A percentile compares a stretch with the other conserved stretches of the same genome.
phyloP scores from a whole-genome alignment of 192 early-diverging fungal species.

The Gamsiella multidivaricata region DNA sequence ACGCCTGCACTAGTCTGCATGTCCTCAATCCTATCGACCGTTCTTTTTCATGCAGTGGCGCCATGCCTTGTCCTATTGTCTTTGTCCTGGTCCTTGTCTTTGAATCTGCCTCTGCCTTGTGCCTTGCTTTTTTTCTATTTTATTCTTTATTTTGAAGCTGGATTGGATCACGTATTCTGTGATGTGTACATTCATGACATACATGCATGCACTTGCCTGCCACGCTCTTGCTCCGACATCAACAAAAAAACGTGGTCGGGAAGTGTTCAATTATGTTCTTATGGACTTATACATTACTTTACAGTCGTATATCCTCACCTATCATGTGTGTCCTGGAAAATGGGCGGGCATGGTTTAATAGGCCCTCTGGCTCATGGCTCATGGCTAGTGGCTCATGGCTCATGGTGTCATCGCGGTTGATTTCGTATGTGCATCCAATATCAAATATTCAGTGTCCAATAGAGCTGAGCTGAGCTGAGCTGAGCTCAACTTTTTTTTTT shows the following conservation, averaged over 20 bases:
- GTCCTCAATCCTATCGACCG: no score
- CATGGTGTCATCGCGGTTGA: conserved; percentile 6
- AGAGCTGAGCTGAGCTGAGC: conserved; percentile 25
- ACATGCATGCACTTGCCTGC: neutral
- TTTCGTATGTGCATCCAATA: no score
- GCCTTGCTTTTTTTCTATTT: conserved; percentile 14
- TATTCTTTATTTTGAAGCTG: neutral
- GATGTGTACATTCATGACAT: no score
- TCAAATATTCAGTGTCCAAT: neutral
- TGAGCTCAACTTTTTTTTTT: neutral
- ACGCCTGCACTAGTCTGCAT: no score
- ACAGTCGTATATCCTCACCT: conserved; percentile 2
- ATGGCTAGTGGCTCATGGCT: neutral
- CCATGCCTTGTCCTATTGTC: conserved; percentile 4
- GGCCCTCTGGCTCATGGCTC: neutral
- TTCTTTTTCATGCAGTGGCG: no score
- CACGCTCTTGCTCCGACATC: conserved; percentile 5
- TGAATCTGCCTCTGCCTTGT: conserved; percentile 1
- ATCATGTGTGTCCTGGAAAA: no score
- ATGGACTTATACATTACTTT: neutral
- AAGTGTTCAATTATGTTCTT: conserved; percentile 17
- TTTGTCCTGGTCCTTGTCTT: neutral
- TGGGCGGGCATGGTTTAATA: conserved; percentile 6
- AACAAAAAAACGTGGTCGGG: conserved; percentile 33
- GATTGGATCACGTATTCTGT: neutral